A percentile compares a stretch with the other conserved stretches of the same genome.
These are phyloP conservation scores for Sarcodon aspratus DNA, from an alignment of 768 basidiomycete species.

Conservation along the genomic window DNA sequence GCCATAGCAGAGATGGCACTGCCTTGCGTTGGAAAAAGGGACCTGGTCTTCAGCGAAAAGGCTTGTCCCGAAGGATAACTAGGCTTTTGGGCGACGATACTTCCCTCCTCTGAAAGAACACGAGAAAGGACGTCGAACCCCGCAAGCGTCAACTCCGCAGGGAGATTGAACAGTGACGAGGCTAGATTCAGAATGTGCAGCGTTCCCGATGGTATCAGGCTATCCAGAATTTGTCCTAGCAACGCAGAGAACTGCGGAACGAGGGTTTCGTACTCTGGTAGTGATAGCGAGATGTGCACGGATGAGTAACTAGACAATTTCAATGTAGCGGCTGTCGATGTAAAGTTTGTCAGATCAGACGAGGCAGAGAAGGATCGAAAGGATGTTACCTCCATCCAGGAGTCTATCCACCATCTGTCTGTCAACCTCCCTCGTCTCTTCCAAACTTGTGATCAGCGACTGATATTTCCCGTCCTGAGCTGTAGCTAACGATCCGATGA, in stretches of 20 bases:
- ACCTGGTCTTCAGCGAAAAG: conserved; percentile 30
- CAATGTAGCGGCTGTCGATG: conserved; percentile 42
- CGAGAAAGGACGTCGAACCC: conserved; percentile 53
- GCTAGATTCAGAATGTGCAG: conserved; percentile 52
- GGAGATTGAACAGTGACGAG: conserved; percentile 29
- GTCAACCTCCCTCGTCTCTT: conserved; percentile 47
- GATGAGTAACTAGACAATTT: conserved; percentile 44
- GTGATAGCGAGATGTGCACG: conserved; percentile 56
- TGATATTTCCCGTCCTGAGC: conserved; percentile 78
- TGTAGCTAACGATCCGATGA: conserved; percentile 67
- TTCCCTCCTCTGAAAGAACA: conserved; percentile 17
- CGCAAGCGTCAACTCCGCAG: conserved; percentile 48
- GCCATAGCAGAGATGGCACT: conserved; percentile 8
- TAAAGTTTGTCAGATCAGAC: conserved; percentile 2
- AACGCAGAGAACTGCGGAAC: conserved; percentile 40
- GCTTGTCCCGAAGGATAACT: conserved; percentile 28
- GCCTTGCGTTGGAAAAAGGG: too few relatives aligned
- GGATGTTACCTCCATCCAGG: conserved; percentile 59
- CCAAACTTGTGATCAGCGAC: conserved; percentile 48
- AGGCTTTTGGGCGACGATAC: conserved; percentile 65
- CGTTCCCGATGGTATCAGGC: conserved; percentile 57
- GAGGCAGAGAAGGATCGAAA: conserved; percentile 3
- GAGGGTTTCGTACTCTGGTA: conserved; percentile 49
- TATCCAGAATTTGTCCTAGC: conserved; percentile 45
- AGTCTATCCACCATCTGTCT: conserved; percentile 77